phyloP scores from a whole-genome alignment of 2,329 filamentous ascomycete genomes.

The Akanthomyces uredinophilus region DNA sequence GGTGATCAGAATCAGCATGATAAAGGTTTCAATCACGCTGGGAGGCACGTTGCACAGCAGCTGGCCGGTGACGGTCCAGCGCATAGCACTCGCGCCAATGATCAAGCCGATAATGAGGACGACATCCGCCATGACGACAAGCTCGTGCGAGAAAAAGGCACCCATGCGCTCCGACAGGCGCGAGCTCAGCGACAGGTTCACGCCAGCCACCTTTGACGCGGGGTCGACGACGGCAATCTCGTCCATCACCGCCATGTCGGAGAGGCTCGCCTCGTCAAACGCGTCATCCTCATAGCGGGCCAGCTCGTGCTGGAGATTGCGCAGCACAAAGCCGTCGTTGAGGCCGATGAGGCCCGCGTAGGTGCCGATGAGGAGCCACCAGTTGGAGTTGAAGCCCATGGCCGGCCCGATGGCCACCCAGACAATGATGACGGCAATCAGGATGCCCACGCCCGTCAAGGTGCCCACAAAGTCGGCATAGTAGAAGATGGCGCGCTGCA shows the following conservation, averaged over 20 bases:
- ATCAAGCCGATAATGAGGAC: conserved; percentile 19
- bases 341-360: conserved; percentile 42
- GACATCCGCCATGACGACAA: conserved; percentile 19
- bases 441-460: conserved; percentile 33
- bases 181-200: conserved; percentile 15
- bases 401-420: conserved; percentile 36
- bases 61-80: conserved; percentile 21
- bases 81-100: conserved; percentile 21
- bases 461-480: conserved; percentile 40
- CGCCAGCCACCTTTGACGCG: not conserved
- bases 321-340: conserved; percentile 40
- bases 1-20: conserved; percentile 24
- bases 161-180: conserved; percentile 20
- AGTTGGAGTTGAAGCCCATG: conserved; percentile 37
- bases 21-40: conserved; percentile 22
- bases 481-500: conserved; percentile 36
- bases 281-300: conserved; percentile 19
- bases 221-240: conserved; percentile 14
- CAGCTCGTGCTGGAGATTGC: conserved; percentile 34
- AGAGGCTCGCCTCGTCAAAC: conserved; percentile 14
- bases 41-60: conserved; percentile 23
- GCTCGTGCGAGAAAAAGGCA: conserved; percentile 20
- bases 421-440: conserved; percentile 29
- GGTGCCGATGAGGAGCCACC: conserved; percentile 44
- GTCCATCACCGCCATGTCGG: conserved; percentile 17